phyloP scores from a whole-genome alignment of 164 flowering plant genomes.

The Nelumbo lutea region DNA sequence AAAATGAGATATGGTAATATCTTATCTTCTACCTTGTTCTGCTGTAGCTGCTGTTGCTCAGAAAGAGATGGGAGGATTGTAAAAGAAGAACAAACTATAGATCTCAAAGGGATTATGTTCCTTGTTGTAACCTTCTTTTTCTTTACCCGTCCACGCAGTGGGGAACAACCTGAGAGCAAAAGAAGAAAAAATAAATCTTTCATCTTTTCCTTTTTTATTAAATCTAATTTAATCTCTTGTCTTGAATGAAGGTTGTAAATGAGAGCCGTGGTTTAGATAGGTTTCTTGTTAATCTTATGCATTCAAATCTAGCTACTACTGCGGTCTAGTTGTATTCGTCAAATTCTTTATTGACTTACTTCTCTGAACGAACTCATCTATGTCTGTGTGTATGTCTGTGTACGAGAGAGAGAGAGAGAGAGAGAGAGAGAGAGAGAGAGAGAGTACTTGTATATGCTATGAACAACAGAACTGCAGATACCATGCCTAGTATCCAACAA shows the following conservation, averaged over 20 bases:
- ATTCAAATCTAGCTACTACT: no score
- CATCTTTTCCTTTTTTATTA: no score
- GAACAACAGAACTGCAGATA: neutral
- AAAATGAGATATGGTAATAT: slow-evolving; percentile 33
- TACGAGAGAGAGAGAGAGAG: neutral
- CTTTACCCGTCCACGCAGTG: slow-evolving; percentile 44
- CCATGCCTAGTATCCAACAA: neutral
- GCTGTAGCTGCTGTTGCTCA: slow-evolving; percentile 9
- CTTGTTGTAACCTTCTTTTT: slow-evolving; percentile 19
- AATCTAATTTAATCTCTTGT: slow-evolving; percentile 15
- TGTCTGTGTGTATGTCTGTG: no score
- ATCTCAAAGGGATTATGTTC: slow-evolving; percentile 30
- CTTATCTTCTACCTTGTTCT: no score
- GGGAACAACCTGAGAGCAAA: slow-evolving; percentile 55
- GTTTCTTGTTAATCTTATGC: no score
- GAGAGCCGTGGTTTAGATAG: neutral
- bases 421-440: neutral
- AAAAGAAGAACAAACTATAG: slow-evolving; percentile 13
- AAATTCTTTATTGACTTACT: no score
- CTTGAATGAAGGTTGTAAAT: slow-evolving; percentile 17
- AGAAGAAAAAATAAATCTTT: slow-evolving; percentile 20
- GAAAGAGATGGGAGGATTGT: slow-evolving; percentile 19
- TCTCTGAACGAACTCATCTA: no score
- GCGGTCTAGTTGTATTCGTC: no score
- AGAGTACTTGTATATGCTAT: neutral